These are phyloP conservation scores for Aspergillus terreus DNA, from an alignment of 2,329 filamentous ascomycete genomes.

Conservation along the genomic window DNA sequence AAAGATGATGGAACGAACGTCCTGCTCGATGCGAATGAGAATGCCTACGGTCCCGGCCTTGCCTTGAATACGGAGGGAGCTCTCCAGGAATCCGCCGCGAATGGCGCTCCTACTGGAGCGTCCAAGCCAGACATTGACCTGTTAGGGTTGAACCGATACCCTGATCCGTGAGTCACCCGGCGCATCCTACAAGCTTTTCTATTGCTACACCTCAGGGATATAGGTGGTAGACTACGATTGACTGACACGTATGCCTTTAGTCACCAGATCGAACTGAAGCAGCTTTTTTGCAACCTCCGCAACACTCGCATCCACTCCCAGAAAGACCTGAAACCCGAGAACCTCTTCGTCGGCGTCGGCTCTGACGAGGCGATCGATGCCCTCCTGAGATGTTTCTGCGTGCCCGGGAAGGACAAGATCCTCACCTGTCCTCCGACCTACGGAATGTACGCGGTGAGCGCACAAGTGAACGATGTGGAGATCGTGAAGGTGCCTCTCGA, in stretches of 20 bases:
- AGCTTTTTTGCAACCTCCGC: conserved; percentile 78
- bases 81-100: conserved; percentile 41
- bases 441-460: conserved; percentile 95
- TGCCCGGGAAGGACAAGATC: conserved; percentile 81
- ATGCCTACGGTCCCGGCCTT: conserved; percentile 85
- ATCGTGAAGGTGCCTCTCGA: conserved; percentile 84
- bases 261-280: conserved; percentile 83
- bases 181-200: no score
- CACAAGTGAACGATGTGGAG: conserved; percentile 86
- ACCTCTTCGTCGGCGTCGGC: conserved; percentile 92
- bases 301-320: conserved; percentile 76
- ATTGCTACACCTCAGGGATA: no score
- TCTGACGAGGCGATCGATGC: conserved; percentile 97
- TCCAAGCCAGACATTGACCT: conserved; percentile 65
- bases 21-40: conserved; percentile 96
- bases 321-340: conserved; percentile 69
- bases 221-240: background rate
- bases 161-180: conserved; percentile 62
- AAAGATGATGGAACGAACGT: conserved; percentile 97
- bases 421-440: conserved; percentile 95
- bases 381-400: conserved; percentile 87
- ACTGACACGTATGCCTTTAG: conserved; percentile 28
- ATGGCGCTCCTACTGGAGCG: conserved; percentile 36
- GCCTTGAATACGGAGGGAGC: conserved; percentile 48
- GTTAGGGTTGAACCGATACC: conserved; percentile 84